Base-by-base conservation (phyloP, 192 early-diverging fungal species). In the Coemansia reversa region DNA sequence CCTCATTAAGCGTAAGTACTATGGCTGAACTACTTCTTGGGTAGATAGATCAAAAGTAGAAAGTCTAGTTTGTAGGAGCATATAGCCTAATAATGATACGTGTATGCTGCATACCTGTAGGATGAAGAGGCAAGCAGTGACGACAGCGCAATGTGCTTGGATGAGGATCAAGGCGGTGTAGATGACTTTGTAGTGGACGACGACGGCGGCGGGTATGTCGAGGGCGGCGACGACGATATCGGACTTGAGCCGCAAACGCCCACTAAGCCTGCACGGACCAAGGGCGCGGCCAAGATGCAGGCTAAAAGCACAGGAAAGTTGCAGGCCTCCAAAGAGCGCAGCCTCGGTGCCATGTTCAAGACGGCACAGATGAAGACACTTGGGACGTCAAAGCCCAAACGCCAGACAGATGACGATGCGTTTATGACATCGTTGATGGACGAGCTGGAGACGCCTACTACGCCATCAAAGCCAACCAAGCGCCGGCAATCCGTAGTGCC, bases 121-220 rank as follows among this genome's bases (percentile, higher is more conserved):
- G 69, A 65, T 4, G 49, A 62, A 22, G 55, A 63, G 23, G 23
- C 24, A 35, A 20, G 48, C 51, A 33, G 64, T 0, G 67, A 63
- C 27, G 69, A 62, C 32, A 60, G 60, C 8, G 63, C 57, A 30
- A 67, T 60, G 24, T 65, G 53, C 16, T 53, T 79, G 62, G 74
- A 74, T 55, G 73, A 63, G 30, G 63, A 65, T 19, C 47, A 53
- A 3, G 28, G 23, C 47, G 56, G 56, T 29, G 42, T 77, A 3
- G 66, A 75, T 55, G 76, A 76, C 55, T 83, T 83, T 60, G 73
- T 83, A 7, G 73, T 79, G 24, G 70, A 83, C 58, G 81, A 83
- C 51, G 73, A 78, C 27, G 74, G 72, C 9, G 52, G 64, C n/a
- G 75, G 72, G 2, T 79, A 75, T 56, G 62, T 58, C 2, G 74